Base-by-base conservation (phyloP, 257 asterid genomes). In the Ballota nigra region DNA sequence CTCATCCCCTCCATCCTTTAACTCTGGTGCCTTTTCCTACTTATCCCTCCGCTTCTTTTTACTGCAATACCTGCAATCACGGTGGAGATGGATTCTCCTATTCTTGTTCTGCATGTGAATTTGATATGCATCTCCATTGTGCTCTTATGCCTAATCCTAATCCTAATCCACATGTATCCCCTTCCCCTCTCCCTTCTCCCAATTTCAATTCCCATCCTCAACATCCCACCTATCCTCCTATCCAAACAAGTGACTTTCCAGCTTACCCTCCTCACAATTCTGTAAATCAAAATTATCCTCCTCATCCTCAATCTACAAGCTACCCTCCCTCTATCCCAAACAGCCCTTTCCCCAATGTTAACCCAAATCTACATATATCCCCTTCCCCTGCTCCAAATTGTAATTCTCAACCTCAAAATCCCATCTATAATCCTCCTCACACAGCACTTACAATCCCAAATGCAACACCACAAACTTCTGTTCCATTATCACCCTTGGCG, bases 91-190 rank as follows among this genome's bases (percentile, higher is more conserved):
- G 84, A 33, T 74, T 84, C 63, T 72, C 82, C 20, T 87, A 84
- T 45, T 66, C 72, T 8, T 87, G 89, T 68, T 75, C 86, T 4
- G 84, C 77, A 23, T 87, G 92, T 13, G 84, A 87, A 0, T 84
- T 84, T 66, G 92, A 87, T 62, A 79, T 85, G 16, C 92, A 87
- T 66, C 72, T 87, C 64, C 81, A 77, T 34, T 87, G 92, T 40
- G 92, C 92, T 26, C 69, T 66, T 60, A 10, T 66, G 7, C n/a
- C n/a, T 38, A 53, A 7, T n/a, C 72, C 65, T 56, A 56, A 38
- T 24, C 8, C 36, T 41, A 45, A 52, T 59, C 22, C 70, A 36
- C 68, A 70, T 41, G 19, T 58, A 26, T 6, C 11, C 38, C 72
- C 34, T 70, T 18, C 71, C 16, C 49, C 36, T 69, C 28, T 57